phyloP scores from a whole-genome alignment of 1,284 basidiomycete species.

The Ceratobasidium papillatum region DNA sequence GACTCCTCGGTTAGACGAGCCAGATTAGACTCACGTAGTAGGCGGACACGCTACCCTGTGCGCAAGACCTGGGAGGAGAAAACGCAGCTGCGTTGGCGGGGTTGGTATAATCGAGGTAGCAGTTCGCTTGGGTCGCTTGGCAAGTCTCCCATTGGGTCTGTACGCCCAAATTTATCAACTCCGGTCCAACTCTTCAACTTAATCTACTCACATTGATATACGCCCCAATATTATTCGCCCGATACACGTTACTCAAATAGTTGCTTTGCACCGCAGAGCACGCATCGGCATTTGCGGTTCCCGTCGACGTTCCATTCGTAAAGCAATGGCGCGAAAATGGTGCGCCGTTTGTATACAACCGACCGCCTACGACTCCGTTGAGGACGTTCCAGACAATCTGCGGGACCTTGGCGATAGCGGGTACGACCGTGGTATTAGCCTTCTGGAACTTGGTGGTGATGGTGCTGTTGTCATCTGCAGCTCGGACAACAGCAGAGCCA shows the following conservation, averaged over 20 bases:
- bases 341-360: slow-evolving; percentile 35
- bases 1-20: neutral
- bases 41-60: slow-evolving; percentile 32
- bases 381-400: slow-evolving; percentile 28
- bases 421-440: slow-evolving; percentile 14
- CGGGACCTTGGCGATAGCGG: slow-evolving; percentile 29
- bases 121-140: slow-evolving; percentile 30
- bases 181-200: neutral
- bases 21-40: slow-evolving; percentile 9
- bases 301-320: slow-evolving; percentile 24
- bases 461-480: slow-evolving; percentile 26
- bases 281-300: slow-evolving; percentile 7
- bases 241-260: slow-evolving; percentile 34
- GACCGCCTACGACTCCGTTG: slow-evolving; percentile 29
- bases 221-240: slow-evolving; percentile 25
- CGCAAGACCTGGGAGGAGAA: slow-evolving; percentile 15
- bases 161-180: neutral
- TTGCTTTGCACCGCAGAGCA: slow-evolving; percentile 29
- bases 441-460: slow-evolving; percentile 37
- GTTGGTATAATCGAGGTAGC: slow-evolving; percentile 38
- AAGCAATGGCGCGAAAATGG: slow-evolving; percentile 36
- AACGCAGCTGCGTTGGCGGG: slow-evolving; percentile 33
- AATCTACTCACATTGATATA: slow-evolving; percentile 20
- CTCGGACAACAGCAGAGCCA: neutral
- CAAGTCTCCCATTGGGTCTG: slow-evolving; percentile 40